Evolutionary conservation across 208 protist species (phyloP), one percentile per base, ranked within the genome.

Genomic region (Wallacemonas sp.): DNA sequence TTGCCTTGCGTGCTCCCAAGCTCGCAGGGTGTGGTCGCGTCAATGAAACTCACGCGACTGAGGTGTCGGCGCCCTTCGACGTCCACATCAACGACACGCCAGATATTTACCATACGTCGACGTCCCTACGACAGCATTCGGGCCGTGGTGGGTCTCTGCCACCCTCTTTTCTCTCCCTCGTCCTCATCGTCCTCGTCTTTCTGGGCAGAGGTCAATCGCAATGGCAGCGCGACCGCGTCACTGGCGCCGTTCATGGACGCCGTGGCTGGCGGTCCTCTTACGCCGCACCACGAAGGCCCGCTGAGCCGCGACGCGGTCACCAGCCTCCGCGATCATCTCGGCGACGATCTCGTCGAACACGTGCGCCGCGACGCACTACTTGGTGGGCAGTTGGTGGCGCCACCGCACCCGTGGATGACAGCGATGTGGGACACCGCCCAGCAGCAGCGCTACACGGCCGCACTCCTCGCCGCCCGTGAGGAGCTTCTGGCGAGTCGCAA

Each of bases 201-300:
- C 16, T 8, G 20, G 8, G 20, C 18, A 22, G 44, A 49, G 11
- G 31, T 14, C 23, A 57, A 7, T 7, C 23, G 25, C 50, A 22
- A 5, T 8, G 31, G 23, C 29, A 57, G 5, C 29, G 29, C 22
- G 50, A 18, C 0, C 7, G 22, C 4, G 41, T 18, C 36, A 18
- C 11, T 29, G 12, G 5, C 5, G 22, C 20, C 57, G 3, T 72
- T 72, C 28, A 10, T 62, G 36, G 46, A 57, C 5, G 63, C 46
- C 23, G 29, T 22, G 3, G 46, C 46, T 7, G 76, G 76, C 23
- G 70, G 54, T 3, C 80, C 76, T 0, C 25, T 36, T 8, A 71
- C 69, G 0, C 70, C 78, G 2, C 70, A 59, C n/a, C 69, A 79
- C 57, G 75, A 81, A 48, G 76, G 80, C 1, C 80, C 80, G 14